A percentile compares a stretch with the other conserved stretches of the same genome.
Evolutionary conservation across 2,329 filamentous ascomycete genomes (phyloP).

Genomic region (Sarocladium brachiariae): DNA sequence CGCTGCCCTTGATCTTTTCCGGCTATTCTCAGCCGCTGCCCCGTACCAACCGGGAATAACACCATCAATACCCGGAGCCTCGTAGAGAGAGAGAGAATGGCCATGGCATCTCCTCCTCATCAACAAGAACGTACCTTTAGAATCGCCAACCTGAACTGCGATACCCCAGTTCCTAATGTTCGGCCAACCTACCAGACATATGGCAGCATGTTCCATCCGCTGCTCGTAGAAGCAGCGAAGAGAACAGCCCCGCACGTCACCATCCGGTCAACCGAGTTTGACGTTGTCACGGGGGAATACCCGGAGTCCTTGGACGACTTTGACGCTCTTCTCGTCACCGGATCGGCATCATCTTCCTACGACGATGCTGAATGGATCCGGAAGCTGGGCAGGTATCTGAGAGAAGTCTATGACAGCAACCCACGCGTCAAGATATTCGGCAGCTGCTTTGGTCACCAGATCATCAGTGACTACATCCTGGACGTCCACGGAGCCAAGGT

Average conservation of each 20-base stretch:
- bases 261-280: slow-evolving; percentile 24
- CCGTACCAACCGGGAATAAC: not conserved
- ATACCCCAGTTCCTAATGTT: slow-evolving; percentile 16
- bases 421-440: slow-evolving; percentile 31
- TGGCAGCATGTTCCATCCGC: slow-evolving; percentile 16
- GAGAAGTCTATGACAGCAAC: slow-evolving; percentile 20
- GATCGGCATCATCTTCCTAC: slow-evolving; percentile 28
- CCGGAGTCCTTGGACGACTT: slow-evolving; percentile 22
- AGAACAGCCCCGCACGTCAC: slow-evolving; percentile 12
- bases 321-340: slow-evolving; percentile 32
- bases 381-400: slow-evolving; percentile 16
- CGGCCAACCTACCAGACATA: slow-evolving; percentile 13
- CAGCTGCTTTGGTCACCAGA: slow-evolving; percentile 36
- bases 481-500: slow-evolving; percentile 19
- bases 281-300: slow-evolving; percentile 27
- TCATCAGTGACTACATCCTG: slow-evolving; percentile 31
- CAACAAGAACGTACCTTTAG: slow-evolving; percentile 11
- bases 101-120: not conserved
- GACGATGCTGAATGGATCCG: slow-evolving; percentile 18
- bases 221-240: slow-evolving; percentile 13
- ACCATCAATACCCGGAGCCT: not conserved
- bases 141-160: slow-evolving; percentile 18
- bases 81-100: too few relatives aligned
- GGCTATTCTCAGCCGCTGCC: too few relatives aligned
- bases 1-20: too few relatives aligned